These are phyloP conservation scores for Cryptococcus sp. DNA, from an alignment of 1,284 basidiomycete genomes.

Conservation along the genomic window DNA sequence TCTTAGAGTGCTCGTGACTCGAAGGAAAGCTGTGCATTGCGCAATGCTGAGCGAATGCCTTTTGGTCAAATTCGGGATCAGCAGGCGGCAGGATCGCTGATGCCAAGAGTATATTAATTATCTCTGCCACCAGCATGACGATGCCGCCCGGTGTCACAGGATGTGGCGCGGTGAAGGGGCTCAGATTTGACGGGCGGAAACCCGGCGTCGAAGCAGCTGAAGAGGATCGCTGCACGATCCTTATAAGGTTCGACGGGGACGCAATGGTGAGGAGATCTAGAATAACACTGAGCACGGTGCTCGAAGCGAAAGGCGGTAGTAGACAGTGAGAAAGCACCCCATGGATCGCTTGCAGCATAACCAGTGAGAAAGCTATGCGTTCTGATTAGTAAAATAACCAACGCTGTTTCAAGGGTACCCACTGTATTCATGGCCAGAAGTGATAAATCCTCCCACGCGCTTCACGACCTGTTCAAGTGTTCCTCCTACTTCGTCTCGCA, in stretches of 20 bases:
- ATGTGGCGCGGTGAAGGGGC: conserved; percentile 34
- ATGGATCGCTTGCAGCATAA: conserved; percentile 35
- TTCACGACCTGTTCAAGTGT: conserved; percentile 32
- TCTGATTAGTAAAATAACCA: not conserved
- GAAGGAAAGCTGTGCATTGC: conserved; percentile 10
- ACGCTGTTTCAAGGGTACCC: not conserved
- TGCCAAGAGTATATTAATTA: conserved; percentile 40
- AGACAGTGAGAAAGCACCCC: conserved; percentile 31
- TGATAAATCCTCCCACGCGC: conserved; percentile 19
- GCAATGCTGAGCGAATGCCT: conserved; percentile 25
- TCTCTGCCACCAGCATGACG: conserved; percentile 39
- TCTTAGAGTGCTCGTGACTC: conserved; percentile 3
- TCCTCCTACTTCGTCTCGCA: conserved; percentile 21
- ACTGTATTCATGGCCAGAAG: too few species aligned
- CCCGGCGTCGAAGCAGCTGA: conserved; percentile 17
- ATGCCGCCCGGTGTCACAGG: conserved; percentile 35
- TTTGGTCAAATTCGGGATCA: conserved; percentile 11
- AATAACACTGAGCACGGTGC: conserved; percentile 21
- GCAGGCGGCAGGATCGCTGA: conserved; percentile 29
- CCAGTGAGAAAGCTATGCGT: conserved; percentile 30
- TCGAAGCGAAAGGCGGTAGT: conserved; percentile 25
- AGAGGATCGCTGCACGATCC: conserved; percentile 31
- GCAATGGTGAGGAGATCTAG: conserved; percentile 25
- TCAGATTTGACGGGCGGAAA: not conserved
- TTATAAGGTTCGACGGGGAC: conserved; percentile 35